These are phyloP conservation scores for Lomentospora prolificans DNA, from an alignment of 2,329 filamentous ascomycete species.

Conservation along the genomic window DNA sequence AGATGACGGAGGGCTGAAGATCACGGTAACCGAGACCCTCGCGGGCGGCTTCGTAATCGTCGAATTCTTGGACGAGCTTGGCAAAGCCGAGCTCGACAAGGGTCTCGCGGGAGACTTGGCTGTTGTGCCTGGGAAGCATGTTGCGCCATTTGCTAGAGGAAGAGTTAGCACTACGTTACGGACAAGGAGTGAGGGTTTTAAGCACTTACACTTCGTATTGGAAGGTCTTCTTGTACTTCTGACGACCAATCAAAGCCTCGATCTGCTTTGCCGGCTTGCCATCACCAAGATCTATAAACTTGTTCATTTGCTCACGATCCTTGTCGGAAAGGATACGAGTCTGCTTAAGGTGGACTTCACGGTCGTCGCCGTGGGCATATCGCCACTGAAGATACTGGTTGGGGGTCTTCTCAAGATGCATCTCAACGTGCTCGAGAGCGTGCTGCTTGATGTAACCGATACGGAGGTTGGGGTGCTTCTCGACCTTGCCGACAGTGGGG, in stretches of 20 bases:
- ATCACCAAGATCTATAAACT: slow-evolving; percentile 73
- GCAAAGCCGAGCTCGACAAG: slow-evolving; percentile 74
- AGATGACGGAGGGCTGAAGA: slow-evolving; percentile 85
- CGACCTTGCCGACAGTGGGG: slow-evolving; percentile 73
- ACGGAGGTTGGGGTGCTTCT: slow-evolving; percentile 97
- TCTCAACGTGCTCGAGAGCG: slow-evolving; percentile 96
- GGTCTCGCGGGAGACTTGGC: slow-evolving; percentile 86
- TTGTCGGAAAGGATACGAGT: slow-evolving; percentile 79
- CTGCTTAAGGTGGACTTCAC: slow-evolving; percentile 95
- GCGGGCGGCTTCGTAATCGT: slow-evolving; percentile 96
- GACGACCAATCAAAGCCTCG: slow-evolving; percentile 85
- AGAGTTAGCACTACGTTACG: neutral
- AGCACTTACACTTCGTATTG: slow-evolving; percentile 80
- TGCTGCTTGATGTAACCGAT: slow-evolving; percentile 99
- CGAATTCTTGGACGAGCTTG: slow-evolving; percentile 95
- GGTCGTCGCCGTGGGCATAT: slow-evolving; percentile 92
- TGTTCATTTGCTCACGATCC: slow-evolving; percentile 87
- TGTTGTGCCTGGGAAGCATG: slow-evolving; percentile 87
- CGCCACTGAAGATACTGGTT: slow-evolving; percentile 99
- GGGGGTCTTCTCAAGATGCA: slow-evolving; percentile 98
- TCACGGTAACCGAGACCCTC: slow-evolving; percentile 95
- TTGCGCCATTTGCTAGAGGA: slow-evolving; percentile 72
- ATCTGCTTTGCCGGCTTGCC: slow-evolving; percentile 69
- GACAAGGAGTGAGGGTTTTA: neutral
- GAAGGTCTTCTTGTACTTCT: slow-evolving; percentile 99